Evolutionary conservation across 2,329 filamentous ascomycete species (phyloP).

Genomic region (Parastagonospora avenae): DNA sequence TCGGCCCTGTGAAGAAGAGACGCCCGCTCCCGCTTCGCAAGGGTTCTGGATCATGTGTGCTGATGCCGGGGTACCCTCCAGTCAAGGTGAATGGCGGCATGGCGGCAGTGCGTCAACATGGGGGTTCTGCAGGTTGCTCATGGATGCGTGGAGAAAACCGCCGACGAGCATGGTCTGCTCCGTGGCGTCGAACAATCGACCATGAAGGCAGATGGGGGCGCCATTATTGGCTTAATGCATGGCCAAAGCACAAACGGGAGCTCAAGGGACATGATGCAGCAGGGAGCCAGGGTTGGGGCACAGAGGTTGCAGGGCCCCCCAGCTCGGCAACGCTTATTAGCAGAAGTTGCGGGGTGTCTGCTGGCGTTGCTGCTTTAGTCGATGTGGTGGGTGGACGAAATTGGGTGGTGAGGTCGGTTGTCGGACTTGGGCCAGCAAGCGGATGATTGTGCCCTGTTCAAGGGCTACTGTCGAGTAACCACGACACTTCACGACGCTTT

Average conservation of each 20-base stretch:
- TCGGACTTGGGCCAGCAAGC: constrained; percentile 23
- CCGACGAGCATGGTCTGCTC: constrained; percentile 47
- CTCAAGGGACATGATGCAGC: constrained; percentile 43
- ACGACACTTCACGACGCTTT: constrained; percentile 18
- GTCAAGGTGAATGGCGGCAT: constrained; percentile 44
- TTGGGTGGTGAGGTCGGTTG: constrained; percentile 22
- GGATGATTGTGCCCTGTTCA: constrained; percentile 22
- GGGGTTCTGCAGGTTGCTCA: constrained; percentile 38
- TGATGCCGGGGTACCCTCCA: constrained; percentile 39
- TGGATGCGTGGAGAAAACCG: constrained; percentile 46
- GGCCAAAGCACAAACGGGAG: constrained; percentile 43
- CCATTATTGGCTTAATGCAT: constrained; percentile 46
- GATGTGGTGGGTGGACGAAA: constrained; percentile 23
- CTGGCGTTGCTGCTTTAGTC: constrained; percentile 35
- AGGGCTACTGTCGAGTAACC: constrained; percentile 35
- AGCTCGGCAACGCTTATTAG: constrained; percentile 49
- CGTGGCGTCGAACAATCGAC: constrained; percentile 45
- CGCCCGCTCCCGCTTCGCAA: constrained; percentile 44
- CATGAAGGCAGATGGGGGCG: constrained; percentile 39
- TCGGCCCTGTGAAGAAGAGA: constrained; percentile 45
- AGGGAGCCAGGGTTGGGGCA: constrained; percentile 32
- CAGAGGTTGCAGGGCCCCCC: constrained; percentile 23
- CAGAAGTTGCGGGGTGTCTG: constrained; percentile 46
- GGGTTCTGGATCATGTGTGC: constrained; percentile 43
- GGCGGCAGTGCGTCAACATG: constrained; percentile 44